These are phyloP conservation scores for Tuber brumale DNA, from an alignment of 495 filamentous ascomycete genomes.

Conservation along the genomic window DNA sequence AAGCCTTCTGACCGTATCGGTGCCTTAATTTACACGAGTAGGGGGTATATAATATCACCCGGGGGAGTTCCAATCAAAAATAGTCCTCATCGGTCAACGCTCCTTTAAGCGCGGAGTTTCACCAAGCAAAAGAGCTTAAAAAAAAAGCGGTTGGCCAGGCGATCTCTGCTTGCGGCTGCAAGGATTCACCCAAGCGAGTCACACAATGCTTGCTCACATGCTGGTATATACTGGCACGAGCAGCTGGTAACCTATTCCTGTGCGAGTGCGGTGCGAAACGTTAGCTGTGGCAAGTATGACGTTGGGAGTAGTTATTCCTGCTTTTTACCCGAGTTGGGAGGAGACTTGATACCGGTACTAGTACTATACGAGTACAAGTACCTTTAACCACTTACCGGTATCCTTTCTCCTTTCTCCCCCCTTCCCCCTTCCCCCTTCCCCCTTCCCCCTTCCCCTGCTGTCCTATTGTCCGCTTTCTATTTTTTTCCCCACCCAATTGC, in stretches of 20 bases:
- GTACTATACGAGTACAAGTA: too few species aligned
- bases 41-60: neutral
- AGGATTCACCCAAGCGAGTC: neutral
- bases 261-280: neutral
- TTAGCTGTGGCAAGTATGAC: constrained; percentile 1
- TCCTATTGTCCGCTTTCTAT: neutral
- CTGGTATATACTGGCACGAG: neutral
- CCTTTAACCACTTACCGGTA: neutral
- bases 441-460: neutral
- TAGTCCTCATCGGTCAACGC: neutral
- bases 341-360: neutral
- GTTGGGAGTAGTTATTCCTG: neutral
- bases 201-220: neutral
- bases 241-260: neutral
- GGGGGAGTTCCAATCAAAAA: neutral
- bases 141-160: neutral
- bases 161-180: neutral
- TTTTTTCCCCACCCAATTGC: neutral
- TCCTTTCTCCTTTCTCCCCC: too few species aligned
- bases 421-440: neutral
- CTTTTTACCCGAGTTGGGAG: neutral
- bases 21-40: neutral
- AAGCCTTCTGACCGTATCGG: neutral
- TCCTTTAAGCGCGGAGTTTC: neutral
- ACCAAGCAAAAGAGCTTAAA: neutral